Evolutionary conservation across 805 yeast genomes (phyloP).

Genomic region (Zygosaccharomyces kombuchaensis): DNA sequence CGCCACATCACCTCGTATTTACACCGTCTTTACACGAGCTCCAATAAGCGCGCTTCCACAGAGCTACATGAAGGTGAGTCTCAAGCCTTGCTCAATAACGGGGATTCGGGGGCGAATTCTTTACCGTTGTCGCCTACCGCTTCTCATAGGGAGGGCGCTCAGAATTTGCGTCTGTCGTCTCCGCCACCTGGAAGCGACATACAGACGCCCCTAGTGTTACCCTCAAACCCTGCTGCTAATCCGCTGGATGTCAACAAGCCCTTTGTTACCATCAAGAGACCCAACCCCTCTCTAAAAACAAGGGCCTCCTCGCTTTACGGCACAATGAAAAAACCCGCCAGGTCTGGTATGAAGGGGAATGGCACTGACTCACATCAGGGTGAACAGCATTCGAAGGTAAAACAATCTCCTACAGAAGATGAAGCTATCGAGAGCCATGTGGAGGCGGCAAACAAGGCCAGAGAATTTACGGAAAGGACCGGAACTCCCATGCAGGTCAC

Average conservation of each 20-base stretch:
- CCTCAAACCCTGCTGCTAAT: conserved; percentile 58
- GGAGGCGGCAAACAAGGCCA: conserved; percentile 11
- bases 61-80: conserved; percentile 5
- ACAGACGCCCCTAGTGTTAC: conserved; percentile 19
- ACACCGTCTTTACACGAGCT: conserved; percentile 51
- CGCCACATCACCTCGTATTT: conserved; percentile 65
- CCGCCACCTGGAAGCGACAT: conserved; percentile 4
- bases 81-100: conserved; percentile 1
- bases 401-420: background rate
- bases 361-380: background rate
- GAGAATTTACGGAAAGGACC: conserved; percentile 11
- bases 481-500: conserved; percentile 18
- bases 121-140: conserved; percentile 3
- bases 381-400: background rate
- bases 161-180: background rate
- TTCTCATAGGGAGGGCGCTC: conserved; percentile 1
- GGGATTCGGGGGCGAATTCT: background rate
- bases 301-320: conserved; percentile 1
- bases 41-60: conserved; percentile 28
- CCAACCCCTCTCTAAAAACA: conserved; percentile 10
- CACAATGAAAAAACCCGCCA: background rate
- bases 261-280: conserved; percentile 66
- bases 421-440: conserved; percentile 11
- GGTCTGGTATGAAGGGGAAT: background rate
- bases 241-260: conserved; percentile 63